A percentile compares a stretch with the other conserved stretches of the same genome.
Conservation (phyloP, 2,329 filamentous ascomycete species). For the Pseudogymnoascus sp. region DNA sequence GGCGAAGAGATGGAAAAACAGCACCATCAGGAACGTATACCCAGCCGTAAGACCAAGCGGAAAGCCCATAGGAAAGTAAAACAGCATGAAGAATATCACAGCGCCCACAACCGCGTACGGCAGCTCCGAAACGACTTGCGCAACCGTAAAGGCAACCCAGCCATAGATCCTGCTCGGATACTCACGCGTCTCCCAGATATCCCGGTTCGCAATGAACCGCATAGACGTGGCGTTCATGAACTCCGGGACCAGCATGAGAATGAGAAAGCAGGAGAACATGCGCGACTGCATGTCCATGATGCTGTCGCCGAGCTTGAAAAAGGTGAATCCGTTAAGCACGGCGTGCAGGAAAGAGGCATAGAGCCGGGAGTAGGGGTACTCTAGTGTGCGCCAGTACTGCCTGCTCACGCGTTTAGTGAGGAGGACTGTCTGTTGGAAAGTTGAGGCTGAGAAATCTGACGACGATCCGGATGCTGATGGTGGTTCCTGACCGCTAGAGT, state of each 20-base stretch:
- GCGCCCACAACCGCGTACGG: slow-evolving; percentile 38
- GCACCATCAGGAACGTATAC: slow-evolving; percentile 77
- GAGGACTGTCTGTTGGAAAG: slow-evolving; percentile 54
- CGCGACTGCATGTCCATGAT: slow-evolving; percentile 47
- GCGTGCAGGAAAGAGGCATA: slow-evolving; percentile 55
- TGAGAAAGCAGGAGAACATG: slow-evolving; percentile 64
- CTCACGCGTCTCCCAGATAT: slow-evolving; percentile 54
- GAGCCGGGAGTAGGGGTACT: slow-evolving; percentile 70
- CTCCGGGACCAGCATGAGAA: slow-evolving; percentile 48
- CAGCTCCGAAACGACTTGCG: slow-evolving; percentile 41
- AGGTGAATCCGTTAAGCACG: slow-evolving; percentile 55
- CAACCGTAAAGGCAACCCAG: slow-evolving; percentile 53
- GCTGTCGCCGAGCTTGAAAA: slow-evolving; percentile 50
- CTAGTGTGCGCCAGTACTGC: slow-evolving; percentile 70
- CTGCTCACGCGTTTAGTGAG: slow-evolving; percentile 64
- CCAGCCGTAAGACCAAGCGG: slow-evolving; percentile 48
- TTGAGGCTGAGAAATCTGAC: slow-evolving; percentile 60
- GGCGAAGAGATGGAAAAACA: slow-evolving; percentile 43
- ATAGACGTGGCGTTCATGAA: slow-evolving; percentile 53
- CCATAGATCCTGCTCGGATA: slow-evolving; percentile 55
- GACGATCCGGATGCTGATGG: slow-evolving; percentile 14
- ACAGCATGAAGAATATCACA: slow-evolving; percentile 42
- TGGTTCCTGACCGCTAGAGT: not conserved
- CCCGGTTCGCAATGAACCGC: slow-evolving; percentile 48
- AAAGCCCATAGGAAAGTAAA: slow-evolving; percentile 53